Evolutionary conservation across 441 rosid species (phyloP), one percentile per base, ranked within the genome.

Genomic region (Erodium trifolium): DNA sequence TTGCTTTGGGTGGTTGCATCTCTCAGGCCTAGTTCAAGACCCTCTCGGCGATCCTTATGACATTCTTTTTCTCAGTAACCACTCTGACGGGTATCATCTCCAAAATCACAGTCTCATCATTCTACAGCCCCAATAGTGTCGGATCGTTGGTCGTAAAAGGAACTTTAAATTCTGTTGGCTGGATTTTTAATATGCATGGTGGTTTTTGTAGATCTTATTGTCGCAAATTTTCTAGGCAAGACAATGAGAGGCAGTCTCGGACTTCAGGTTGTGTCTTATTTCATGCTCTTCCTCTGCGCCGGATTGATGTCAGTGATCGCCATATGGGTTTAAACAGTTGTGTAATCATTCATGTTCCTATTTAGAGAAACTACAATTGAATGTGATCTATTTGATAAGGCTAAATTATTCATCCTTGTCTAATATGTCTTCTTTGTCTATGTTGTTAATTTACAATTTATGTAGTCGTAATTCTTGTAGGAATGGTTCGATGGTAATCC

Each of bases 111-210:
- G 77, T 87, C 18, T 73, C 87, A 62, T 76, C 83, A 0, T 73
- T 72, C 23, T 85, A 85, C 79, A 79, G 83, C 69, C 69, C 79
- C 0, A 63, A 75, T 41, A 82, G 86, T 10, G 72, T 68, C 0
- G 78, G 68, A n/a, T 86, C 96, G 6, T 77, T 93, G 53, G 78
- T 82, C 39, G 78, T 80, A 0, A 96, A 93, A 83, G 98, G 98
- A 63, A 76, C 87, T 19, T 79, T 93, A 3, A 93, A 90, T 72
- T 86, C 93, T 3, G 34, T 90, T 94, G 0, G 97, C 98, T 0
- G 98, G 98, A 12, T 89, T 93, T 75, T 81, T 91, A 49, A 86
- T 93, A 0, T 91, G 89, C 73, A 91, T 91, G 96, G 91, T 93
- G n/a, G n/a, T n/a, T 0, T 84, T 91, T 23, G 93, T 89, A 2